Evolutionary conservation across 495 filamentous ascomycete genomes (phyloP).

Genomic region (Echria macrotheca): DNA sequence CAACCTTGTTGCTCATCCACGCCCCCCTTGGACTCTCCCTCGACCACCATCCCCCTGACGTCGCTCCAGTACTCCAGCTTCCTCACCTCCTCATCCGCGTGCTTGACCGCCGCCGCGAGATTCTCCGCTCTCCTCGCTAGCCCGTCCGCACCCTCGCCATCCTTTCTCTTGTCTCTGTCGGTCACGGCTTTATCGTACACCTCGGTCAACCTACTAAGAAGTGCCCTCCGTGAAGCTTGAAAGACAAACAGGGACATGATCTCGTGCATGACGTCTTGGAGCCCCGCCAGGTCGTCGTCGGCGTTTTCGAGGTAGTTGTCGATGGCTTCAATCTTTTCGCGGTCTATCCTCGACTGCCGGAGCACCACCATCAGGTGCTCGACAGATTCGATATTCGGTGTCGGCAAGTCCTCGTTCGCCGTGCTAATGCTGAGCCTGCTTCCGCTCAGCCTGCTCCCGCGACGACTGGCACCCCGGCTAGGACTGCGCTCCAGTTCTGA

Average conservation of each 20-base stretch:
- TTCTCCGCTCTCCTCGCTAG: conserved; percentile 41
- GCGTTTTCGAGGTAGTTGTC: conserved; percentile 73
- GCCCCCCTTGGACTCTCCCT: conserved; percentile 45
- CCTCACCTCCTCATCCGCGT: conserved; percentile 63
- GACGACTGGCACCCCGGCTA: conserved; percentile 15
- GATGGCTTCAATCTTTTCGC: conserved; percentile 81
- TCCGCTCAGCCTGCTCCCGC: conserved; percentile 9
- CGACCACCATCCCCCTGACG: conserved; percentile 54
- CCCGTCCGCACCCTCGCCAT: conserved; percentile 18
- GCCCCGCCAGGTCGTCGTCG: conserved; percentile 71
- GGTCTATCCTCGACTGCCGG: conserved; percentile 67
- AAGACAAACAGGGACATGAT: conserved; percentile 87
- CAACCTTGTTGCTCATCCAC: conserved; percentile 42
- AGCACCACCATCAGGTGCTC: conserved; percentile 59
- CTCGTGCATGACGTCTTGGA: conserved; percentile 71
- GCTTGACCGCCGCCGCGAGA: conserved; percentile 51
- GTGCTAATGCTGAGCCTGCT: conserved; percentile 25
- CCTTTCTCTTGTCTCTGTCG: conserved; percentile 13
- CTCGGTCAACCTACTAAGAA: conserved; percentile 62
- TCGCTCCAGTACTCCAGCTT: conserved; percentile 72
- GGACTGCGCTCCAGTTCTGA: conserved; percentile 33
- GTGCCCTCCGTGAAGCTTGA: conserved; percentile 74
- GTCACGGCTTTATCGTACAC: conserved; percentile 49
- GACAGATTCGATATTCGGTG: conserved; percentile 56
- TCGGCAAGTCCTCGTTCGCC: conserved; percentile 6